phyloP scores from a whole-genome alignment of 441 rosid genomes.

The Geranium incanum region DNA sequence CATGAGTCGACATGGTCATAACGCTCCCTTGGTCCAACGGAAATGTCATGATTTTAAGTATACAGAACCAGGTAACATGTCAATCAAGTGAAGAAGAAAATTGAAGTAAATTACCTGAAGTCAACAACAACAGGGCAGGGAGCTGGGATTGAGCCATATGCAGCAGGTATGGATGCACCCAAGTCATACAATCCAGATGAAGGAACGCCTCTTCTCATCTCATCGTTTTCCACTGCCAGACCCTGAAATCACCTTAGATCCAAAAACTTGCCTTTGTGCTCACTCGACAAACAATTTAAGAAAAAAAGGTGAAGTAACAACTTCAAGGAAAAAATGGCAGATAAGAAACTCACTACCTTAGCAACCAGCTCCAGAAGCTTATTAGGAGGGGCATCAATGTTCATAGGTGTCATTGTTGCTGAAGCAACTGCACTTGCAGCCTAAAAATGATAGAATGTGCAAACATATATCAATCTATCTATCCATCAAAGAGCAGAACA shows the following conservation, averaged over 20 bases:
- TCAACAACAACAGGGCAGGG: conserved; percentile 50
- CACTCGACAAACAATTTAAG: neutral
- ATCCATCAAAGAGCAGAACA: neutral
- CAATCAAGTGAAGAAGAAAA: neutral
- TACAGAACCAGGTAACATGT: neutral
- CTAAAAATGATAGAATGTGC: conserved; percentile 23
- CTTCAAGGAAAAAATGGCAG: neutral
- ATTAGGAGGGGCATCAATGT: conserved; percentile 56
- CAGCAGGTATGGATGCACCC: conserved; percentile 30
- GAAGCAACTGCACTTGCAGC: conserved; percentile 77
- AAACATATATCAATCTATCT: neutral
- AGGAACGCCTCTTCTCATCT: conserved; percentile 41
- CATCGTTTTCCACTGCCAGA: conserved; percentile 75
- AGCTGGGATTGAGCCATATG: conserved; percentile 48
- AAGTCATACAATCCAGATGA: conserved; percentile 38
- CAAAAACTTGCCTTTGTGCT: conserved; percentile 18
- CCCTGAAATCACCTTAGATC: conserved; percentile 61
- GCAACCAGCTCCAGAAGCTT: conserved; percentile 79
- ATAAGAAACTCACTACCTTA: conserved; percentile 39
- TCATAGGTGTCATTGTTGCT: conserved; percentile 72
- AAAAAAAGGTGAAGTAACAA: conserved; percentile 10
- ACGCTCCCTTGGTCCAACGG: neutral
- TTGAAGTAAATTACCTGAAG: conserved; percentile 38
- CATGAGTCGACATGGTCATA: neutral
- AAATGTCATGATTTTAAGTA: neutral